A percentile compares a stretch with the other conserved stretches of the same genome.
These are phyloP conservation scores for Eucalyptus cloeziana DNA, from an alignment of 345 rosid genomes.

Conservation along the genomic window DNA sequence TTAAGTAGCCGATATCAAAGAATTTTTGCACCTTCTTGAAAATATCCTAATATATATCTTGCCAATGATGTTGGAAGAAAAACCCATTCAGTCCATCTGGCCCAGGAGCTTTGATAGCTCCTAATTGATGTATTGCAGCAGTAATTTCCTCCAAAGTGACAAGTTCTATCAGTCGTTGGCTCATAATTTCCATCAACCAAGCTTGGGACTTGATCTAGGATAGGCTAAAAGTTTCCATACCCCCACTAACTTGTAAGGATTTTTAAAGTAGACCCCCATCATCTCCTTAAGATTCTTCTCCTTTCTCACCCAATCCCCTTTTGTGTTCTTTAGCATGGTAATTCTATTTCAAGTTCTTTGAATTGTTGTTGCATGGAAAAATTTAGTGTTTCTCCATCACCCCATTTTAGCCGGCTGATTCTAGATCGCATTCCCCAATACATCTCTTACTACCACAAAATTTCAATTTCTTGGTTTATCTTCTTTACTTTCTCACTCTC, in stretches of 20 bases:
- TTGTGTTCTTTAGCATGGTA: fast-evolving
- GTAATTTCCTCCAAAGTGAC: too few species aligned
- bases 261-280: background rate
- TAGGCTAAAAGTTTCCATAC: fast-evolving
- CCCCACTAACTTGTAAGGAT: fast-evolving
- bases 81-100: fast-evolving
- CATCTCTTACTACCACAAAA: background rate
- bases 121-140: fast-evolving
- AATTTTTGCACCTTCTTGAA: fast-evolving
- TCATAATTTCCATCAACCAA: background rate
- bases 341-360: fast-evolving
- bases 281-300: fast-evolving
- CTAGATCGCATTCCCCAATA: background rate
- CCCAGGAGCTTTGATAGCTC: too few species aligned
- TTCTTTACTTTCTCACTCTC: background rate
- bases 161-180: fast-evolving
- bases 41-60: fast-evolving
- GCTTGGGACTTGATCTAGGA: background rate
- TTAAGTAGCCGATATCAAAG: fast-evolving
- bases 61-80: fast-evolving
- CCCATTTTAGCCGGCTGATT: background rate
- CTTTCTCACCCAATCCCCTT: background rate
- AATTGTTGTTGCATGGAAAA: background rate
- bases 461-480: too few species aligned
- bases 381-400: background rate